Conservation (phyloP, 1,139 yeast species). For the Candida albicans region DNA sequence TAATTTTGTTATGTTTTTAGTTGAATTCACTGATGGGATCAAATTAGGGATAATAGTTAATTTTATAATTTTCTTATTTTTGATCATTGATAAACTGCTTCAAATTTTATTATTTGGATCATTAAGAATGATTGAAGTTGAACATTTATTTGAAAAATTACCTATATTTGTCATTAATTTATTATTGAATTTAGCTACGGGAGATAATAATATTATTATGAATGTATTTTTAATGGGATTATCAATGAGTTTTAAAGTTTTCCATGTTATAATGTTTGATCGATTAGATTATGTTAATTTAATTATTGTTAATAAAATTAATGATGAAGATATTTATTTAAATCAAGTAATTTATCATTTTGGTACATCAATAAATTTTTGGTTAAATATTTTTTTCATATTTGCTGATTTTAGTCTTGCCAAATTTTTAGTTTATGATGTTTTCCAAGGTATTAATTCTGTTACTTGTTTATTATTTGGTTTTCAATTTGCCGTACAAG, state of each 20-base stretch:
- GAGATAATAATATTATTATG: constrained; percentile 55
- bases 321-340: constrained; percentile 16
- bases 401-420: constrained; percentile 54
- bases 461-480: constrained; percentile 64
- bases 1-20: constrained; percentile 29
- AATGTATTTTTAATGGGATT: constrained; percentile 42
- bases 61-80: constrained; percentile 33
- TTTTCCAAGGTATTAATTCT: constrained; percentile 51
- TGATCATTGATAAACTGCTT: constrained; percentile 42
- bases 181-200: constrained; percentile 61
- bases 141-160: constrained; percentile 69
- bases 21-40: constrained; percentile 37
- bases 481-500: constrained; percentile 70
- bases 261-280: constrained; percentile 73
- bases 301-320: constrained; percentile 30
- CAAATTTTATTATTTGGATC: constrained; percentile 69
- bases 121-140: constrained; percentile 71
- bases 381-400: constrained; percentile 42
- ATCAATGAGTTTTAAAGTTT: constrained; percentile 59
- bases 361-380: constrained; percentile 16
- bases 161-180: constrained; percentile 60
- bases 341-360: constrained; percentile 11
- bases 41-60: constrained; percentile 35
- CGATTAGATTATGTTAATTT: constrained; percentile 56
- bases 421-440: constrained; percentile 57